Percentiles rank a stretch among this genome's conserved stretches.
These are phyloP conservation scores for Yamadazyma akitaensis DNA, from an alignment of 805 yeast genomes.

Conservation along the genomic window DNA sequence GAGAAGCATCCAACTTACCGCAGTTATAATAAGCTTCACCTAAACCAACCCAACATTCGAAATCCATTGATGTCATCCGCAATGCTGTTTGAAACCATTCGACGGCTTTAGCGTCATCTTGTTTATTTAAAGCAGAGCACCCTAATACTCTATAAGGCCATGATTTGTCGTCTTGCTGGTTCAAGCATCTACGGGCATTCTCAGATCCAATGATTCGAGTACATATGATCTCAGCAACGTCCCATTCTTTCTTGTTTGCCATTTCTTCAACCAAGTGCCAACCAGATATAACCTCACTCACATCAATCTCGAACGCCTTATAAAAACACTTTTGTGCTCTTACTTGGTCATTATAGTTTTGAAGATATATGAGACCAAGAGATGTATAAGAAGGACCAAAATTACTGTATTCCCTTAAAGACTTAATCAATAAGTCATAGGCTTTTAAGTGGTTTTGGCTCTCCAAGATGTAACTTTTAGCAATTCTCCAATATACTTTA, in stretches of 20 bases:
- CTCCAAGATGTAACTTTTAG: slow-evolving; percentile 50
- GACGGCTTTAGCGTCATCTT: slow-evolving; percentile 74
- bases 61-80: slow-evolving; percentile 61
- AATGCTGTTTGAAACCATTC: slow-evolving; percentile 87
- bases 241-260: slow-evolving; percentile 74
- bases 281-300: slow-evolving; percentile 73
- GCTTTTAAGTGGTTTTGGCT: slow-evolving; percentile 24
- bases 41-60: slow-evolving; percentile 88
- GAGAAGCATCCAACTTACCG: slow-evolving; percentile 84
- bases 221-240: slow-evolving; percentile 71
- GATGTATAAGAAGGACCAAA: slow-evolving; percentile 81
- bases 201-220: slow-evolving; percentile 63
- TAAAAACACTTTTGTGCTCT: slow-evolving; percentile 85
- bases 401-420: slow-evolving; percentile 61
- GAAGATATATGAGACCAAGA: slow-evolving; percentile 69
- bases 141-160: slow-evolving; percentile 95
- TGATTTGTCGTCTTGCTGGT: slow-evolving; percentile 35
- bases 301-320: slow-evolving; percentile 85
- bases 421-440: slow-evolving; percentile 53
- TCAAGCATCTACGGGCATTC: slow-evolving; percentile 48
- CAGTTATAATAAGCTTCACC: slow-evolving; percentile 91
- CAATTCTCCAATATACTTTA: slow-evolving; percentile 65
- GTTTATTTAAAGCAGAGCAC: slow-evolving; percentile 65
- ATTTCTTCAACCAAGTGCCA: slow-evolving; percentile 67
- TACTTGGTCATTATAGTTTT: slow-evolving; percentile 51